These are phyloP conservation scores for Geoglossum cookeanum DNA, from an alignment of 2,329 filamentous ascomycete species.

Conservation along the genomic window DNA sequence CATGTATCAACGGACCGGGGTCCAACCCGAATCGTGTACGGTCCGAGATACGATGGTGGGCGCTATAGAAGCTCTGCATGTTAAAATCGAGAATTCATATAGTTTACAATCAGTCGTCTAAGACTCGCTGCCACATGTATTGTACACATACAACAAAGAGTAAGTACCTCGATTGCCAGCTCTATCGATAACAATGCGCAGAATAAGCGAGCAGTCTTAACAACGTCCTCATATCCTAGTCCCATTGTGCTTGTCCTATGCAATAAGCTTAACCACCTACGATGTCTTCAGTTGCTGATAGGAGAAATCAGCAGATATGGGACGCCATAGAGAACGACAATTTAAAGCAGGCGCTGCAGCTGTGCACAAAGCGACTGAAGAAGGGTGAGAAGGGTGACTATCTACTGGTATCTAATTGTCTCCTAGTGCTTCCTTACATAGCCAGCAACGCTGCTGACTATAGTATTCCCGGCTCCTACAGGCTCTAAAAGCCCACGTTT, in stretches of 20 bases:
- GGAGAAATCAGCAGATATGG: constrained; percentile 29
- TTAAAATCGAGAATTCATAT: too few species aligned
- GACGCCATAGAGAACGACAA: constrained; percentile 29
- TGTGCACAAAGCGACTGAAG: constrained; percentile 22
- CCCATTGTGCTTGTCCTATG: background rate
- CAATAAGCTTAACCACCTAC: background rate
- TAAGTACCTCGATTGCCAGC: too few species aligned
- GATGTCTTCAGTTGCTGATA: constrained; percentile 20
- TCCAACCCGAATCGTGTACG: background rate
- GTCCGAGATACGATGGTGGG: background rate
- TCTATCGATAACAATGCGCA: background rate
- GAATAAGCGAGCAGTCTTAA: background rate
- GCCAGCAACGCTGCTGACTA: background rate
- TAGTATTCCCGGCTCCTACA: background rate
- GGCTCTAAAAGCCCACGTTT: constrained; percentile 4
- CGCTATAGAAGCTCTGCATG: too few species aligned
- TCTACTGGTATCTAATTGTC: constrained; percentile 11
- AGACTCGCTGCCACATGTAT: too few species aligned
- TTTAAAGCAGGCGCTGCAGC: constrained; percentile 28
- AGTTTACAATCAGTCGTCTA: too few species aligned
- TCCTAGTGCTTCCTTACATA: background rate
- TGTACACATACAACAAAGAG: too few species aligned
- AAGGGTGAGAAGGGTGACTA: constrained; percentile 24
- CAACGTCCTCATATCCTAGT: background rate
- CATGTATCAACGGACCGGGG: too few species aligned